Evolutionary conservation across 352 stramenopile genomes (phyloP).

Genomic region (Peronospora farinosa): DNA sequence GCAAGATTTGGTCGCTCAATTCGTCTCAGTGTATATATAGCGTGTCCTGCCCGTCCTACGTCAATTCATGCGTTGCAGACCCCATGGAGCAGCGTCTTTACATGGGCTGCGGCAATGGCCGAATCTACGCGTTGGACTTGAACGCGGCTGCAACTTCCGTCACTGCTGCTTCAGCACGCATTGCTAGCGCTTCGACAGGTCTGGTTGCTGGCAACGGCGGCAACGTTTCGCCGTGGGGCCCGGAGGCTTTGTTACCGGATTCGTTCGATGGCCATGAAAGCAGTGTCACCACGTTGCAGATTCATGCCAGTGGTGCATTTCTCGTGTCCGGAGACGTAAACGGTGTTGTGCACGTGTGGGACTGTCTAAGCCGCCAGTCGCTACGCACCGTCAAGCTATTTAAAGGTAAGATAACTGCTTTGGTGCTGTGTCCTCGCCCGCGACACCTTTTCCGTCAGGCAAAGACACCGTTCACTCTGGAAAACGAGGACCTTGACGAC

Average conservation of each 20-base stretch:
- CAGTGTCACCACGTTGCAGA: conserved; percentile 46
- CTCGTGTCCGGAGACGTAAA: conserved; percentile 57
- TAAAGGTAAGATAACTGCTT: conserved; percentile 50
- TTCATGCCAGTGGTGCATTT: conserved; percentile 52
- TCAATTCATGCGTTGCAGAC: conserved; percentile 56
- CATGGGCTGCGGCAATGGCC: conserved; percentile 61
- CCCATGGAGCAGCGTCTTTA: conserved; percentile 65
- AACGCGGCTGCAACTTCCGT: conserved; percentile 48
- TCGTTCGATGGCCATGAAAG: conserved; percentile 66
- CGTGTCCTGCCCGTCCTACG: conserved; percentile 60
- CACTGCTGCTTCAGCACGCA: conserved; percentile 46
- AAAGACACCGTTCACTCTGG: conserved; percentile 28
- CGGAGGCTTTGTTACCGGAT: conserved; percentile 39
- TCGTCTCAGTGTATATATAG: conserved; percentile 56
- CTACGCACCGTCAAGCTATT: conserved; percentile 61
- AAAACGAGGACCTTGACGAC: conserved; percentile 31
- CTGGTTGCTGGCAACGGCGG: conserved; percentile 2
- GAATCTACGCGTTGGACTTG: conserved; percentile 66
- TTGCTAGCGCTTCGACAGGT: conserved; percentile 33
- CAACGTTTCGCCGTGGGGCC: conserved; percentile 32
- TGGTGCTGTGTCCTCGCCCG: conserved; percentile 45
- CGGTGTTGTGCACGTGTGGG: conserved; percentile 58
- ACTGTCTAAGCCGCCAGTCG: conserved; percentile 57
- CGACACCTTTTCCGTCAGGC: conserved; percentile 58
- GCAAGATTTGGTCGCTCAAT: conserved; percentile 66